Evolutionary conservation across 75 land plant species (phyloP), one percentile per base, ranked within the genome.

Genomic region (Pinus albicaulis): DNA sequence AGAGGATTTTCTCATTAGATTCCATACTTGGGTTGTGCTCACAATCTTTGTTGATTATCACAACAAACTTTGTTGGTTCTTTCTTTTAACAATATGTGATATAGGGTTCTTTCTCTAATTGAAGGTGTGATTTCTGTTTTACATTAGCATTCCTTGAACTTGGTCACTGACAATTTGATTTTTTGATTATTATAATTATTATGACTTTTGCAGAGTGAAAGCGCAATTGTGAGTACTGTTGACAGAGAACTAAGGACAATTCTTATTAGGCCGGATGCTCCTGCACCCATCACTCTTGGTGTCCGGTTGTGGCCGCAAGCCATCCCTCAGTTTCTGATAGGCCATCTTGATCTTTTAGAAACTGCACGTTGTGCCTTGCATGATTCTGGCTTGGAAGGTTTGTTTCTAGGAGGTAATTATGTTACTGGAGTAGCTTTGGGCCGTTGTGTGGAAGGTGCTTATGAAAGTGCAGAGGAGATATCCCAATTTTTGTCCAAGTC

Each of bases 401-500:
- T 96, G 41, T 94, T 96, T 81, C 86, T 96, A 53, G 98, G 95
- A 41, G 99, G 99, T 28, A 96, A 96, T 75, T 94, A 94, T 74
- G 98, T 92, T 12, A 74, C 84, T 34, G 99, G 99, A 75, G 99
- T 96, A 20, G 99, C 99, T 17, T 81, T 96, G 78, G 99, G 99
- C 19, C 83, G 95, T 36, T 96, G 99, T 55, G 93, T 96, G 11
- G 99, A 96, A 83, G 89, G 92, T 34, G 98, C 98, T 31, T 94
- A 92, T 76, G 99, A 92, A 31, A 89, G 86, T 72, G 99, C 99
- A 25, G 77, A 78, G 0, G 90, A 86, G 62, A 85, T 88, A 38
- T 61, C 82, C 1, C 53, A 68, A 28, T 92, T 74, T 58, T 74
- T 88, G 38, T 73, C 82, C 13, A 79, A 81, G 59, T 79, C 72